A percentile compares a stretch with the other conserved stretches of the same genome.
Evolutionary conservation across 306 rosid genomes (phyloP).

Genomic region (Aeschynomene evenia): DNA sequence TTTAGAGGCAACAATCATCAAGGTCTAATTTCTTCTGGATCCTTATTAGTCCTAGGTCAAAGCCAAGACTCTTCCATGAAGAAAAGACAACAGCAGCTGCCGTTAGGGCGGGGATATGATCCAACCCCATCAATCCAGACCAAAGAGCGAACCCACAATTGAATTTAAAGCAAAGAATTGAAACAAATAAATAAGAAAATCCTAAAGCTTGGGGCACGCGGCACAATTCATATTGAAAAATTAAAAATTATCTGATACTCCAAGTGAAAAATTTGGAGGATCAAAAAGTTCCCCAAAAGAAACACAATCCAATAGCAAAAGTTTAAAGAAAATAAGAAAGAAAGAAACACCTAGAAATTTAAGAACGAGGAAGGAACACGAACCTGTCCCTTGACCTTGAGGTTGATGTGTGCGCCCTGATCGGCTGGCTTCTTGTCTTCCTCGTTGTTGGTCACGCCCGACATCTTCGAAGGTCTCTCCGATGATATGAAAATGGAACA

Average conservation of each 20-base stretch:
- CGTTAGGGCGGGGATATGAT: too few species aligned
- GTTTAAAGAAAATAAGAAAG: too few species aligned
- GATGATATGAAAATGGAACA: too few species aligned
- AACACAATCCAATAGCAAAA: background rate
- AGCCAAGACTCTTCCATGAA: too few species aligned
- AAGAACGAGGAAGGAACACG: background rate
- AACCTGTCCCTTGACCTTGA: slow-evolving; percentile 90
- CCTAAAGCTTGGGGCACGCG: background rate
- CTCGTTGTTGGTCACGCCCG: slow-evolving; percentile 49
- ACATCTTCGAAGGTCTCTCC: slow-evolving; percentile 45
- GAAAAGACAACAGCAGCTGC: too few species aligned
- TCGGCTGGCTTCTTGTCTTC: slow-evolving; percentile 74
- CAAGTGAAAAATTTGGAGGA: background rate
- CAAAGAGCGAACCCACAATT: background rate
- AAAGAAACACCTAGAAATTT: slow-evolving; percentile 20
- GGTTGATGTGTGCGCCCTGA: slow-evolving; percentile 72
- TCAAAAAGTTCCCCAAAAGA: background rate
- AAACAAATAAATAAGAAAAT: background rate
- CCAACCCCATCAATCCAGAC: background rate
- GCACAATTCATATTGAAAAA: background rate
- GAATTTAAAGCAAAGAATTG: background rate
- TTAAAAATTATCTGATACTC: background rate
- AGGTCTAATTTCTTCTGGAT: background rate
- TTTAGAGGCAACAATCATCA: background rate
- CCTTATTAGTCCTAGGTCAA: too few species aligned